Evolutionary conservation across 75 land plant species (phyloP), one percentile per base, ranked within the genome.

Genomic region (Selaginella tamariscina): DNA sequence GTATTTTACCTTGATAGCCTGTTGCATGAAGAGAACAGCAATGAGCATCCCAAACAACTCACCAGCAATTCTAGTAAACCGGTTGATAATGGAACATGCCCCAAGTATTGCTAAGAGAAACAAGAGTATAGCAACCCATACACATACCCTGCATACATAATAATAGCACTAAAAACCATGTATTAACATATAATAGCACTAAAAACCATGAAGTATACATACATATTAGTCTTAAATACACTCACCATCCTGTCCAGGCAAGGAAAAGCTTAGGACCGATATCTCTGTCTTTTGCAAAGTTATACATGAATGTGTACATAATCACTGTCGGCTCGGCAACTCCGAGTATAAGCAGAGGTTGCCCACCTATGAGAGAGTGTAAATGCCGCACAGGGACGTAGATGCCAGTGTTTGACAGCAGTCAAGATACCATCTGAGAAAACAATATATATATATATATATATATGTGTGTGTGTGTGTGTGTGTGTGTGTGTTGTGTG

Each of bases 171-270:
- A n/a, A n/a, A n/a, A n/a, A n/a, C n/a, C n/a, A n/a, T n/a, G n/a
- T n/a, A n/a, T n/a, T n/a, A n/a, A n/a, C n/a, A n/a, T n/a, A n/a
- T n/a, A n/a, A n/a, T n/a, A n/a, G n/a, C n/a, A n/a, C n/a, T n/a
- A n/a, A n/a, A n/a, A n/a, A n/a, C n/a, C n/a, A n/a, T n/a, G n/a
- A n/a, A n/a, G n/a, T n/a, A n/a, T n/a, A n/a, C n/a, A n/a, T n/a
- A n/a, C n/a, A n/a, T n/a, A n/a, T n/a, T n/a, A n/a, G n/a, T n/a
- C n/a, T 15, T 5, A 39, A 9, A 27, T 59, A 27, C 23, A 2
- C 62, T 59, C n/a, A 59, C 62, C 62, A 59, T 59, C 62, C 62
- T 8, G 62, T 59, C 62, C 62, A 59, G 26, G 62, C 62, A 5
- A 59, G 21, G 26, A 59, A 59, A 21, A 59, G 26, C 24, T 26